Base-by-base conservation (phyloP, 1,139 yeast genomes). In the Yueomyces sp. region DNA sequence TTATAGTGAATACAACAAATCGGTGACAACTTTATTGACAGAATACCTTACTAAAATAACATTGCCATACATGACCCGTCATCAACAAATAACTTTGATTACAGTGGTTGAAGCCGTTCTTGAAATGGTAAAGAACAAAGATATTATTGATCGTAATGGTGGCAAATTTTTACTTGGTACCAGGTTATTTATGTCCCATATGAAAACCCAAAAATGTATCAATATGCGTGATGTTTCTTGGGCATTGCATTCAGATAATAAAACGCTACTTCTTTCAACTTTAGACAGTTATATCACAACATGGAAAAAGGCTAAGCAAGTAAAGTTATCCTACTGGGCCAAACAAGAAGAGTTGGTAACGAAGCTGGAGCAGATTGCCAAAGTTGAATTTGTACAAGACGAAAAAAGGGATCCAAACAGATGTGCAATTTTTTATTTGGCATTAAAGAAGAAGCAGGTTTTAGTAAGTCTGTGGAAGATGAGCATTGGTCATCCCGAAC, bases 231-330 rank as follows among this genome's bases (percentile, higher is more conserved):
- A 89, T 62, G 73, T 82, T 41, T 73, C 75, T 44, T 89, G 95
- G 93, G 96, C 95, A 0, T 63, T 84, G 34, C 95, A 85, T 59
- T 80, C 91, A 48, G 86, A 80, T 44, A 79, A 81, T 47, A 83
- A 81, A 52, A 89, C 82, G 45, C 59, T 84, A 38, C 56, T 89
- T 29, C 62, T 81, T 26, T 69, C 73, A 36, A 57, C 73, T 4
- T 68, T 85, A n/a, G 73, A 75, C 43, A 70, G 68, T 36, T 72
- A 73, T 42, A 64, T 74, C 38, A 53, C 75, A 39, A 68, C 75
- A 3, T 84, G 95, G 93, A 65, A 68, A 2, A 66, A 68, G 37
- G 76, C 81, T 1, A 66, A 70, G 45, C 76, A 75, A 41, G 74
- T 76, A 31, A 86, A 91, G 0, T 59, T 89, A 38, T 70, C 80